Conservation (phyloP, 2,329 filamentous ascomycete species). For the Aspergillus ustus region DNA sequence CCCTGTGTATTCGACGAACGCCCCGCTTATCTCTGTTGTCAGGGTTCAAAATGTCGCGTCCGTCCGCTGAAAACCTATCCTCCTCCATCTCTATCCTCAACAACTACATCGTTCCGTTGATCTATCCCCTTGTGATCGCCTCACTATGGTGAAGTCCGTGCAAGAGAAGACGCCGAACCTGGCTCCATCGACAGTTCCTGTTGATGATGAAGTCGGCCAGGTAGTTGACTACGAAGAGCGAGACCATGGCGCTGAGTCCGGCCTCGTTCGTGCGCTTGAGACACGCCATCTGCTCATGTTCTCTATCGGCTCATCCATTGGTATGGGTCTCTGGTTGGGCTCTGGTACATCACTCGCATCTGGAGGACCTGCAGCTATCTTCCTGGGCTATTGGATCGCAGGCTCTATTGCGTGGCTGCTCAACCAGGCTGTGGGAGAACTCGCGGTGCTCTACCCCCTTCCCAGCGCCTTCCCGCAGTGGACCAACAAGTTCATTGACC, state of each 20-base stretch:
- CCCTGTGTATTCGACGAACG: no score
- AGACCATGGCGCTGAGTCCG: constrained; percentile 33
- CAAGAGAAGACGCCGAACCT: not conserved
- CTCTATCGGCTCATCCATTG: constrained; percentile 48
- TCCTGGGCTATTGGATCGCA: constrained; percentile 51
- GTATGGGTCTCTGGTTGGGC: constrained; percentile 55
- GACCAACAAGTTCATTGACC: constrained; percentile 52
- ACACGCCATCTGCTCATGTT: constrained; percentile 49
- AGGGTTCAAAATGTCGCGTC: not conserved
- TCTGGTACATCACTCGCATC: constrained; percentile 46
- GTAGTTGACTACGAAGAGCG: not conserved
- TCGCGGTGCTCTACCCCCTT: constrained; percentile 53
- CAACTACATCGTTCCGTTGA: not conserved
- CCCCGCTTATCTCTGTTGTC: not conserved
- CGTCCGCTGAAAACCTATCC: no score
- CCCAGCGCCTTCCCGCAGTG: constrained; percentile 55
- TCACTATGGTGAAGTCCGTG: not conserved
- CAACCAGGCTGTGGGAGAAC: constrained; percentile 52
- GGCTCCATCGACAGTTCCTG: not conserved
- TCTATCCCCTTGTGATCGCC: not conserved
- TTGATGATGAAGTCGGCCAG: constrained; percentile 6
- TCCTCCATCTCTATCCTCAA: not conserved
- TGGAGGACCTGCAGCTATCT: constrained; percentile 51
- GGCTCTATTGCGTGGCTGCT: constrained; percentile 50
- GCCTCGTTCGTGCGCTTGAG: constrained; percentile 46